Percentiles rank a stretch among this genome's conserved stretches.
These are phyloP conservation scores for Trichosporon inkin DNA, from an alignment of 1,284 basidiomycete species.

Conservation along the genomic window DNA sequence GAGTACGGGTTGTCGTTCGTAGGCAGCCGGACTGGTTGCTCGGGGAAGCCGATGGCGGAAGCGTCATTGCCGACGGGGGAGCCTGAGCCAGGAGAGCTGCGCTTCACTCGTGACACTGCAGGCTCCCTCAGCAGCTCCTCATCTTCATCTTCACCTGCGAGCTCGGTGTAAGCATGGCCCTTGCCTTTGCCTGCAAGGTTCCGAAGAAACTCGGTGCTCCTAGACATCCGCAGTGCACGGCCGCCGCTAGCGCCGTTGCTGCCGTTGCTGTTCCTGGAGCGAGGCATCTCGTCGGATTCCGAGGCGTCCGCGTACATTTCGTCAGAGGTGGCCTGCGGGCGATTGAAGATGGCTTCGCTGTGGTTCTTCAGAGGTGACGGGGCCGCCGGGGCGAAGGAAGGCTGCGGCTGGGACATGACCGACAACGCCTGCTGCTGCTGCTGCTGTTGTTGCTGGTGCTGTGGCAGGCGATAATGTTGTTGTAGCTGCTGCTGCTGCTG, in stretches of 20 bases:
- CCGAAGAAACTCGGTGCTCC: constrained; percentile 16
- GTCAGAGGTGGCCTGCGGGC: not conserved
- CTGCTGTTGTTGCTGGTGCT: not conserved
- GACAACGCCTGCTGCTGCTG: not conserved
- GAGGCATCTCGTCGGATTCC: not conserved
- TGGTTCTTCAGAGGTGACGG: not conserved
- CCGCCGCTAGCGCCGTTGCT: not conserved
- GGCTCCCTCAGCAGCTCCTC: constrained; percentile 8
- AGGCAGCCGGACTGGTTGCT: not conserved
- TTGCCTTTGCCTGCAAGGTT: constrained; percentile 4
- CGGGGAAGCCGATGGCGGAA: not conserved
- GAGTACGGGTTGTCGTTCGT: not conserved
- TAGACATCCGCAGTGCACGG: constrained; percentile 3
- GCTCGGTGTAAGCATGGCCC: not conserved
- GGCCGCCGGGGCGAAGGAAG: not conserved
- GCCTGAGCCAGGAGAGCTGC: not conserved
- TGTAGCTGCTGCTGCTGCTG: not conserved
- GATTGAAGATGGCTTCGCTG: not conserved
- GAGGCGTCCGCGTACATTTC: constrained; percentile 5
- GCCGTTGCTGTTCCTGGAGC: not conserved
- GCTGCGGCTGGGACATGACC: not conserved
- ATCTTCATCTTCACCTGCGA: constrained; percentile 11
- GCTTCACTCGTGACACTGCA: not conserved
- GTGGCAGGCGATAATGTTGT: not conserved
- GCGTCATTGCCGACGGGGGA: not conserved